Conservation (phyloP, 306 rosid genomes). For the Oxytropis ochrocephala region DNA sequence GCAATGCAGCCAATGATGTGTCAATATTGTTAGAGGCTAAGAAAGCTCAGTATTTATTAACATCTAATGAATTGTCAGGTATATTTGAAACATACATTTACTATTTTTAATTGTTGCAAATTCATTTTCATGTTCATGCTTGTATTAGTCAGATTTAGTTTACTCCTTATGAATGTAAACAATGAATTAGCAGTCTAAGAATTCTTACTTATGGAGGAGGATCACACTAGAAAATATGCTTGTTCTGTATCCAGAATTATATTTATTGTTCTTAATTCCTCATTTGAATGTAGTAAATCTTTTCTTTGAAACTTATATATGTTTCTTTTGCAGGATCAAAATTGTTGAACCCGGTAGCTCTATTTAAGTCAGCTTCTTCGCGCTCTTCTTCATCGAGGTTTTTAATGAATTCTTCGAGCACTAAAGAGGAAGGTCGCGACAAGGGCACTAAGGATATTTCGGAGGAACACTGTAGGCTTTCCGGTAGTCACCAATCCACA, state of each 20-base stretch:
- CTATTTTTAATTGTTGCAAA: too few relatives aligned
- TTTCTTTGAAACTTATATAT: background rate
- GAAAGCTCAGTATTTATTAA: constrained; percentile 44
- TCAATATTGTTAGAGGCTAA: constrained; percentile 70
- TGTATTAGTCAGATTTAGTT: background rate
- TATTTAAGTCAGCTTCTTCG: constrained; percentile 79
- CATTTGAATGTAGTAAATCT: background rate
- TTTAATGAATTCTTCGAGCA: constrained; percentile 35
- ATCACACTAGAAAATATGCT: background rate
- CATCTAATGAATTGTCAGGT: constrained; percentile 74
- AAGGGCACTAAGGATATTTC: constrained; percentile 36
- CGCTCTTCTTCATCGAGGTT: constrained; percentile 64
- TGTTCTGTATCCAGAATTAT: background rate
- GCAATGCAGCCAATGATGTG: constrained; percentile 69
- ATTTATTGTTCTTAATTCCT: background rate
- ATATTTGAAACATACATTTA: constrained; percentile 6
- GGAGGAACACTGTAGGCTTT: constrained; percentile 47
- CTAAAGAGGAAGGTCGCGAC: constrained; percentile 47
- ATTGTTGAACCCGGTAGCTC: constrained; percentile 80
- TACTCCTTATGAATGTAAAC: constrained; percentile 7
- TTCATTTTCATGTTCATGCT: background rate
- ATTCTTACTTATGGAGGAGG: background rate
- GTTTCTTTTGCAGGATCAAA: constrained; percentile 56
- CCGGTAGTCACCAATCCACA: constrained; percentile 81
- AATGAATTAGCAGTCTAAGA: background rate